Evolutionary conservation across 1,284 basidiomycete species (phyloP), one percentile per base, ranked within the genome.

Genomic region (Malassezia caprae): DNA sequence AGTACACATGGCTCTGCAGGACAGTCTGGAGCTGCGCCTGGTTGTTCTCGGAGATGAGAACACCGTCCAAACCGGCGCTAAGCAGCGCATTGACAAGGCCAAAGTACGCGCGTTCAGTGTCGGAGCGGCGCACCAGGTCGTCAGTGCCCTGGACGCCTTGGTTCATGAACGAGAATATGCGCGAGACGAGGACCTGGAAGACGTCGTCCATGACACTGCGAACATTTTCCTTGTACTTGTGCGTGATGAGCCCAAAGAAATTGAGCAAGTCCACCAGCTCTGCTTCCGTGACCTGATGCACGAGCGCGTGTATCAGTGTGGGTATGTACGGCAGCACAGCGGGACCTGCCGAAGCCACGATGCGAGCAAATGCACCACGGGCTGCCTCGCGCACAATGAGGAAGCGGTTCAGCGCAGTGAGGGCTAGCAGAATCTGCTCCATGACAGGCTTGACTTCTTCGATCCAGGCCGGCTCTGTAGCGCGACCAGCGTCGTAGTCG

Each of bases 201-300:
- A 99, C 82, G 72, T 93, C 84, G 73, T 98, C 90, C 60, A 98
- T 78, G 23, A 96, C 89, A 59, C 83, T 78, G 61, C 84, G 84
- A 76, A 96, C 82, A 62, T 87, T 63, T 59, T 89, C 90, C 80
- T 90, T 88, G 61, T 98, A 83, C 71, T 88, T 88, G 76, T 94
- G 89, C 58, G 93, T 86, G 56, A 98, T 78, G 19, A 96, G 79
- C 8, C 84, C 84, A 53, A 98, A 85, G 78, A 99, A 98, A 71
- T 85, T 86, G 79, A 98, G 84, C 70, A 98, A 94, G 71, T 99
- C 94, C 40, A 87, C 84, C 57, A 99, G 78, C 76, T 99, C 94
- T 8, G 84, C 82, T 0, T 89, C 85, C 62, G 93, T 90, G 63
- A 94, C 90, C 67, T 96, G 87, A 6, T 84, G 82, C 45, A 99